Base-by-base conservation (phyloP, 2,329 filamentous ascomycete genomes). In the Botryotinia globosa region DNA sequence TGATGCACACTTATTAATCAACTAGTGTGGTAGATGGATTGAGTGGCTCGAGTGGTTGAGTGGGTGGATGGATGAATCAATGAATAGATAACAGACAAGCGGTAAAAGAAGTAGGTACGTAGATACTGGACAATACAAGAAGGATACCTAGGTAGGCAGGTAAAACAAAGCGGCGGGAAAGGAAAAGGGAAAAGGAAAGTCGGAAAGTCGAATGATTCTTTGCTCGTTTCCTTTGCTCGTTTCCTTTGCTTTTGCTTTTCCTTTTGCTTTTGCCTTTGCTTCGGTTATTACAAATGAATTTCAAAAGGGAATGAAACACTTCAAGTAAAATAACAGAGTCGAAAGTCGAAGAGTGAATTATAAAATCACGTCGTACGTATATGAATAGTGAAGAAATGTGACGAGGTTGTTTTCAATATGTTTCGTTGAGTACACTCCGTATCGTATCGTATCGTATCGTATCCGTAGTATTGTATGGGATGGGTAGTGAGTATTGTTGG, bases 201-300 rank as follows among this genome's bases (percentile, higher is more conserved):
- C 44, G 56, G 73, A 75, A 77, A 80, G 80, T 75, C 44, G 74
- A 76, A 76, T 37, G 58, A 71, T 77, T 75, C 73, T 74, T 76
- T 74, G 75, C 5, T 56, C n/a, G 51, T 29, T 54, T 54, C 32
- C 74, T 74, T 77, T 74, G 14, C 10, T 67, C n/a, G n/a, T n/a
- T n/a, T n/a, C n/a, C n/a, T 42, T 42, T 34, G n/a, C 9, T 39
- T 56, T 29, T 39, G 9, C 5, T 34, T 69, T n/a, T n/a, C n/a
- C n/a, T n/a, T n/a, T n/a, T n/a, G 14, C 10, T 67, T 42, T 42
- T 34, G n/a, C 9, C 29, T 56, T 29, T 39, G 9, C 5, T 34
- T 69, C 51, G 59, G 62, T n/a, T 48, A 10, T 65, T 25, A 48
- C 29, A 34, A 64, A 48, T 64, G 10, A 25, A 48, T 34, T 45